phyloP scores from a whole-genome alignment of 2,329 filamentous ascomycete species.

The Talaromyces atroroseus region DNA sequence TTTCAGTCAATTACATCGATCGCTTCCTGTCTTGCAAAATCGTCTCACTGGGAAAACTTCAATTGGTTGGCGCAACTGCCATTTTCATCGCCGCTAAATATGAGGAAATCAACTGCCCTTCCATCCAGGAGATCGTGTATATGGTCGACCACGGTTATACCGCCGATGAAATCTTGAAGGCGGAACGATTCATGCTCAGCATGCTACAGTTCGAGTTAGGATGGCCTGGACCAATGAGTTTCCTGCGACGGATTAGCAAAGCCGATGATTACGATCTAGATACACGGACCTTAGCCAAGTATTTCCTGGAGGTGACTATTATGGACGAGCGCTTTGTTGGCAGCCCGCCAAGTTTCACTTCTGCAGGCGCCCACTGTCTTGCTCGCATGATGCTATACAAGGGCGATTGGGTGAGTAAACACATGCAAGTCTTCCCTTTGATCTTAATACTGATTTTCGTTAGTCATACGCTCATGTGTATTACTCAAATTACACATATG shows the following conservation, averaged over 20 bases:
- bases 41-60: constrained; percentile 88
- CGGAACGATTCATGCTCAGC: constrained; percentile 95
- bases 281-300: constrained; percentile 91
- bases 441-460: background rate
- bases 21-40: constrained; percentile 93
- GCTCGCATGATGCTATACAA: constrained; percentile 84
- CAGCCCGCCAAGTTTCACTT: constrained; percentile 80
- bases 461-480: constrained; percentile 78
- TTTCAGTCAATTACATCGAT: constrained; percentile 95
- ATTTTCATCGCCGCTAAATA: constrained; percentile 97
- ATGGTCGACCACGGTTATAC: constrained; percentile 95
- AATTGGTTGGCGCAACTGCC: constrained; percentile 91
- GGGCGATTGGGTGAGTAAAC: constrained; percentile 75
- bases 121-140: constrained; percentile 90
- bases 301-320: constrained; percentile 92
- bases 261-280: constrained; percentile 96
- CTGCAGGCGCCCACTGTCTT: constrained; percentile 87
- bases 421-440: background rate
- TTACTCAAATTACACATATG: constrained; percentile 89
- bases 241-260: constrained; percentile 93
- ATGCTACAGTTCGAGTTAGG: constrained; percentile 95
- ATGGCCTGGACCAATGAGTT: constrained; percentile 99
- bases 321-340: constrained; percentile 98
- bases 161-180: constrained; percentile 88
- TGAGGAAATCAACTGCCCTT: constrained; percentile 97